These are phyloP conservation scores for Ambrosia trifida DNA, from an alignment of 129 eudicot species.

Conservation along the genomic window DNA sequence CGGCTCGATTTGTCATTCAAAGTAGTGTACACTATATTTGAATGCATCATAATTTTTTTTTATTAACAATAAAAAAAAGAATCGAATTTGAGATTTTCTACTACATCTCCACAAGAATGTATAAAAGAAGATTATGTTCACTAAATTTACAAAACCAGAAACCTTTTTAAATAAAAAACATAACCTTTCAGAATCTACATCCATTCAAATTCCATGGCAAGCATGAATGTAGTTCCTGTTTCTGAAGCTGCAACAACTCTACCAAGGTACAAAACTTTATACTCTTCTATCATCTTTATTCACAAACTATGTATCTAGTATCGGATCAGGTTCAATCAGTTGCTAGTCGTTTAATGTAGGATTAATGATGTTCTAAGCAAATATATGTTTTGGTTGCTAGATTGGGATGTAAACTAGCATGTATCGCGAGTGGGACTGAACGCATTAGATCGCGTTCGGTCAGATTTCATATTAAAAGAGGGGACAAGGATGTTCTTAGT, in stretches of 20 bases:
- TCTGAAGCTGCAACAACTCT: conserved; percentile 11
- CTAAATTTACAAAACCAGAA: background rate
- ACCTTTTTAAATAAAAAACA: background rate
- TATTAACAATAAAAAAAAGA: background rate
- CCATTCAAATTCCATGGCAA: conserved; percentile 19
- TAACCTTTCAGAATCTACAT: background rate
- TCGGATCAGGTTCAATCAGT: background rate
- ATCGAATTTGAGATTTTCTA: background rate
- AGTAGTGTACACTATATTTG: background rate
- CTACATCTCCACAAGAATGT: conserved; percentile 5
- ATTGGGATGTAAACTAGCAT: conserved; percentile 7
- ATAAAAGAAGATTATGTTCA: background rate
- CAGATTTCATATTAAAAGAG: background rate
- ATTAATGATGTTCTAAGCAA: conserved; percentile 7
- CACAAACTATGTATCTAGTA: background rate
- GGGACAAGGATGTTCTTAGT: background rate
- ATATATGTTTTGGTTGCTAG: conserved; percentile 22
- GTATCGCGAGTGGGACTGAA: conserved; percentile 1
- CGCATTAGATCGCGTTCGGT: background rate
- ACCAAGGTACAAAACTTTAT: conserved; percentile 9
- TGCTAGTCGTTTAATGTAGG: background rate
- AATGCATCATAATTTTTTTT: background rate
- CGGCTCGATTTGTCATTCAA: background rate
- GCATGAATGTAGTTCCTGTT: conserved; percentile 5
- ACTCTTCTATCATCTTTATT: background rate